Base-by-base conservation (phyloP, 441 rosid species). In the Daphne laureola region DNA sequence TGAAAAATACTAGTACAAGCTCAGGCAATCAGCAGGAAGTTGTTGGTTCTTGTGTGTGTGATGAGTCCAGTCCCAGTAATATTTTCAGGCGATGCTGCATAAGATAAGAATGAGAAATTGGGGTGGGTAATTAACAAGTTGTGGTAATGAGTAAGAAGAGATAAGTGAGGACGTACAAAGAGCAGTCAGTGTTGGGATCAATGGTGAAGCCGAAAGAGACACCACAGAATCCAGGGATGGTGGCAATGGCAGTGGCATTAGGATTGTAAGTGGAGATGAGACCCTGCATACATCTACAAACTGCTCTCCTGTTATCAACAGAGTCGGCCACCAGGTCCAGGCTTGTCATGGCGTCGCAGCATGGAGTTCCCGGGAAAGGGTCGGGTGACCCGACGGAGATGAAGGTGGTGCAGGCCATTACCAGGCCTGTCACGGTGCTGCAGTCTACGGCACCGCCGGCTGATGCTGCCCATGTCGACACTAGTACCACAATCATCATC, bases 201-300 rank as follows among this genome's bases (percentile, higher is more conserved):
- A 88, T 62, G 55, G 57, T 61, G 76, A 88, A 86, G 57, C 96
- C 91, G 21, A 88, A 64, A 25, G 69, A 54, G 43, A 81, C 71
- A 1, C 87, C 93, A 23, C 96, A 91, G 54, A 91, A 69, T 46
- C 95, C 95, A 0, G 95, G 87, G 46, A 86, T 51, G 14, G 90
- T 83, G 27, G 95, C 84, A 18, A 88, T 75, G 25, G 25, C 25
- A 4, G 25, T 21, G 62, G 87, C 84, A 35, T 86, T 79, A 0
- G 84, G 67, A 40, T 55, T 74, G 56, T 75, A 74, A 47, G 76
- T 46, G 17, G 57, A 46, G 26, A 84, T 73, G 57, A 86, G 82
- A 26, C 63, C 67, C 82, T 81, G 73, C 17, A 88, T 55, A 67
- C 95, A 92, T 45, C 67, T n/a, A n/a, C n/a, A n/a, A n/a, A n/a